Conservation (phyloP, 2,329 filamentous ascomycete species). For the Camptophora hylomeconis region DNA sequence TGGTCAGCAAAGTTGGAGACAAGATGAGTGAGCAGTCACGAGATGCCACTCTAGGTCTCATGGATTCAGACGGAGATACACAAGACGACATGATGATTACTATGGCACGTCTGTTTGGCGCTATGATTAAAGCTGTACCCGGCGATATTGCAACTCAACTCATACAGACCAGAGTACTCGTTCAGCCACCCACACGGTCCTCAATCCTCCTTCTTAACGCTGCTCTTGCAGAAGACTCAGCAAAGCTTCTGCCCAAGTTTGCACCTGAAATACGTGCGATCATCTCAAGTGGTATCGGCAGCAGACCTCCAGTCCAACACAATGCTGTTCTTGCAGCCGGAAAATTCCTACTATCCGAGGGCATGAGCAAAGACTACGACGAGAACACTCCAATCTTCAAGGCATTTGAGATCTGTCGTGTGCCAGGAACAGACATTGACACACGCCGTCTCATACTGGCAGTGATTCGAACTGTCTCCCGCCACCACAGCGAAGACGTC, state of each 20-base stretch:
- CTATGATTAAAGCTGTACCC: constrained; percentile 75
- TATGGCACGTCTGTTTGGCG: constrained; percentile 78
- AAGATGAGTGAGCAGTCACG: constrained; percentile 93
- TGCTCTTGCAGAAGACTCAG: constrained; percentile 67
- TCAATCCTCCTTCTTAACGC: constrained; percentile 83
- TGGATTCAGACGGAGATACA: constrained; percentile 71
- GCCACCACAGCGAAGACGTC: constrained; percentile 65
- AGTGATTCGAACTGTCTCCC: constrained; percentile 70
- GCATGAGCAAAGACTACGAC: constrained; percentile 38
- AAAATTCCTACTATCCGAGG: constrained; percentile 13
- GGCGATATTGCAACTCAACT: constrained; percentile 50
- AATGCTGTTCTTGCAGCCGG: constrained; percentile 15
- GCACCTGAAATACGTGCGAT: constrained; percentile 62
- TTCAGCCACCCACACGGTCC: constrained; percentile 58
- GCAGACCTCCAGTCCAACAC: constrained; percentile 60
- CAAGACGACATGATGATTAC: constrained; percentile 71
- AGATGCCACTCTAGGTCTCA: constrained; percentile 71
- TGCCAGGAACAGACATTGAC: constrained; percentile 66
- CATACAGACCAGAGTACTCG: constrained; percentile 65
- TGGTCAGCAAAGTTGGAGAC: constrained; percentile 82
- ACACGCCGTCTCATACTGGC: constrained; percentile 77
- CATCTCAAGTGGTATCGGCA: constrained; percentile 65
- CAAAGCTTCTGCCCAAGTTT: constrained; percentile 54
- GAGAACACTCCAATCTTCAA: constrained; percentile 63
- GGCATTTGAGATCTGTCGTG: constrained; percentile 59